Evolutionary conservation across 2,329 filamentous ascomycete species (phyloP).

Genomic region (Aspergillus piperis): DNA sequence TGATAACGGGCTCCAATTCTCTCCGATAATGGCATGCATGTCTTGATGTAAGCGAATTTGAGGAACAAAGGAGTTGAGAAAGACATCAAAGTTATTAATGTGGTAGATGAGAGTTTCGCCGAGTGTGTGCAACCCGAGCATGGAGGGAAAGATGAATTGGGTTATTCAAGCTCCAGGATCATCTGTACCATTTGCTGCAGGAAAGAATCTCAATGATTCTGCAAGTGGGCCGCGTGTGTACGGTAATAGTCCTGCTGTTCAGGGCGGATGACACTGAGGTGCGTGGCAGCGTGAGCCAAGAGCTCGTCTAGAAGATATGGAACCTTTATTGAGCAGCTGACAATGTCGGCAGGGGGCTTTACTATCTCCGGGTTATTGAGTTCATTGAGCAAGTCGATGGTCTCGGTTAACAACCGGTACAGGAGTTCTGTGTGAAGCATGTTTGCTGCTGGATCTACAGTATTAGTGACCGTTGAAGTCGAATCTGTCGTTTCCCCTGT

Average conservation of each 20-base stretch:
- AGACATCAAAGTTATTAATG: constrained; percentile 3
- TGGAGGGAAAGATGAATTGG: constrained; percentile 19
- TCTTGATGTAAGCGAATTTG: constrained; percentile 16
- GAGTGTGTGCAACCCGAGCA: constrained; percentile 17
- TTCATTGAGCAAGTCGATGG: background rate
- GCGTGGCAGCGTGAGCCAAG: constrained; percentile 49
- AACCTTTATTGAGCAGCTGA: constrained; percentile 5
- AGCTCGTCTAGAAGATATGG: constrained; percentile 53
- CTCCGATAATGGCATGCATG: constrained; percentile 7
- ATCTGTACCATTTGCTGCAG: background rate
- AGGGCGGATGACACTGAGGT: constrained; percentile 41
- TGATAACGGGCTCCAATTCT: constrained; percentile 10
- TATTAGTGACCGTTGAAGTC: background rate
- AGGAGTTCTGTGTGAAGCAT: constrained; percentile 33
- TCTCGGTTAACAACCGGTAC: constrained; percentile 24
- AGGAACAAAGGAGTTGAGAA: constrained; percentile 17
- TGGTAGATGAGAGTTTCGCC: constrained; percentile 17
- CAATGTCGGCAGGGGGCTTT: background rate
- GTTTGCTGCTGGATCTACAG: constrained; percentile 20
- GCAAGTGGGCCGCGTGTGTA: constrained; percentile 39
- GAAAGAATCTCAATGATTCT: constrained; percentile 22
- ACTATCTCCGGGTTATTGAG: background rate
- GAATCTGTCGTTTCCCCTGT: no score
- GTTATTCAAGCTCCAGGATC: constrained; percentile 16
- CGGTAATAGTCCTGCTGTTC: constrained; percentile 37